Evolutionary conservation across 495 filamentous ascomycete species (phyloP).

Genomic region (Viridothelium virens): DNA sequence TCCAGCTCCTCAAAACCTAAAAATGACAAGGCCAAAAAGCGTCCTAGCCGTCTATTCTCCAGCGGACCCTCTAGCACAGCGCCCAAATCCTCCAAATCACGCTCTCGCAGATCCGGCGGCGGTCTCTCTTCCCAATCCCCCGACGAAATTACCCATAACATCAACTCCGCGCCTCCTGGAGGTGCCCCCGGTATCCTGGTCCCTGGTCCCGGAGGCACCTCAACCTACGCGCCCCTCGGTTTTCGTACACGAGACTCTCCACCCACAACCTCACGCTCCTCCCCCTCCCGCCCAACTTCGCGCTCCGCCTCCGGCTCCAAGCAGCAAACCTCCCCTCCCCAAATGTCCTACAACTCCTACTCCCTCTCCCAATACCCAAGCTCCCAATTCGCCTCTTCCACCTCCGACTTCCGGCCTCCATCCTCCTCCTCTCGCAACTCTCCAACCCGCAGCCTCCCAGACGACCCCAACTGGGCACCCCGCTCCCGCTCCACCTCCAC

Average conservation of each 20-base stretch:
- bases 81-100: constrained; percentile 23
- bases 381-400: constrained; percentile 17
- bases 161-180: not conserved
- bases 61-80: constrained; percentile 22
- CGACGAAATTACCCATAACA: constrained; percentile 2
- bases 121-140: constrained; percentile 13
- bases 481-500: constrained; percentile 25
- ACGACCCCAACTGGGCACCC: constrained; percentile 24
- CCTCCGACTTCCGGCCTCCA: constrained; percentile 26
- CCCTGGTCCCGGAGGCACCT: constrained; percentile 30
- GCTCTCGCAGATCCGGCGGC: constrained; percentile 21
- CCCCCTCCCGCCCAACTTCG: constrained; percentile 23
- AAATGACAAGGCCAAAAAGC: constrained; percentile 19
- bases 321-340: constrained; percentile 19
- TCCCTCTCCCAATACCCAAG: constrained; percentile 26
- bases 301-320: constrained; percentile 30
- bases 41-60: constrained; percentile 15
- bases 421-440: constrained; percentile 28
- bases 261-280: constrained; percentile 18
- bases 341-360: constrained; percentile 14
- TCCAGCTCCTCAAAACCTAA: constrained; percentile 14
- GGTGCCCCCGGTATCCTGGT: constrained; percentile 30
- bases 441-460: constrained; percentile 21
- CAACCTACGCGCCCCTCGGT: constrained; percentile 28
- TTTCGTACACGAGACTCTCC: constrained; percentile 23